Percentiles rank a stretch among this genome's conserved stretches.
Evolutionary conservation across 371 early-diverging fungal genomes (phyloP).

Genomic region (Zancudomyces culisetae): DNA sequence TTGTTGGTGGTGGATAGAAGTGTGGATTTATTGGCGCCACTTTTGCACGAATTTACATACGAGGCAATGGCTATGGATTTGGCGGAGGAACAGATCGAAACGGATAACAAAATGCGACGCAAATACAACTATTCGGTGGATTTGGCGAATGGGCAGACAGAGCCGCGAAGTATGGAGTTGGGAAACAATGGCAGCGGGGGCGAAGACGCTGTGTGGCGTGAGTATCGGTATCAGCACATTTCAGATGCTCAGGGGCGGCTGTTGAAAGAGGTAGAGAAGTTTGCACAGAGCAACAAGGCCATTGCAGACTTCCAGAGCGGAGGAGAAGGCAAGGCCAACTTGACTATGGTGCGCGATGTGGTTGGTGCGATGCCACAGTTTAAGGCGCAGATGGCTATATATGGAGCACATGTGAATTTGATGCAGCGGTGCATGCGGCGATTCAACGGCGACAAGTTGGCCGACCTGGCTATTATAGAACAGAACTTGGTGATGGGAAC

Average conservation of each 20-base stretch:
- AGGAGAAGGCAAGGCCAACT: conserved; percentile 36
- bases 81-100: conserved; percentile 37
- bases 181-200: conserved; percentile 41
- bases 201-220: conserved; percentile 59
- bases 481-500: conserved; percentile 8
- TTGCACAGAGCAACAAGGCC: conserved; percentile 41
- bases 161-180: conserved; percentile 30
- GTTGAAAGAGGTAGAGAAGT: conserved; percentile 56
- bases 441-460: conserved; percentile 51
- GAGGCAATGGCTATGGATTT: conserved; percentile 86
- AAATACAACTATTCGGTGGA: conserved; percentile 35
- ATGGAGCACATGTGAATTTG: conserved; percentile 80
- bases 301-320: conserved; percentile 24
- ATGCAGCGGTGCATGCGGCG: conserved; percentile 67
- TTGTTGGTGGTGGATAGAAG: conserved; percentile 77
- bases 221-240: conserved; percentile 82
- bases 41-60: conserved; percentile 89
- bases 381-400: conserved; percentile 75
- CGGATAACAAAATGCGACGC: conserved; percentile 28
- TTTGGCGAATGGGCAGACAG: conserved; percentile 32
- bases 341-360: conserved; percentile 78
- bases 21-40: conserved; percentile 64
- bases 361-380: conserved; percentile 80
- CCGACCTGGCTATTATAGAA: conserved; percentile 54
- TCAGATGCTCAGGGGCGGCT: conserved; percentile 72